phyloP scores from a whole-genome alignment of 305 asterid species.

The Fraxinus ornus region DNA sequence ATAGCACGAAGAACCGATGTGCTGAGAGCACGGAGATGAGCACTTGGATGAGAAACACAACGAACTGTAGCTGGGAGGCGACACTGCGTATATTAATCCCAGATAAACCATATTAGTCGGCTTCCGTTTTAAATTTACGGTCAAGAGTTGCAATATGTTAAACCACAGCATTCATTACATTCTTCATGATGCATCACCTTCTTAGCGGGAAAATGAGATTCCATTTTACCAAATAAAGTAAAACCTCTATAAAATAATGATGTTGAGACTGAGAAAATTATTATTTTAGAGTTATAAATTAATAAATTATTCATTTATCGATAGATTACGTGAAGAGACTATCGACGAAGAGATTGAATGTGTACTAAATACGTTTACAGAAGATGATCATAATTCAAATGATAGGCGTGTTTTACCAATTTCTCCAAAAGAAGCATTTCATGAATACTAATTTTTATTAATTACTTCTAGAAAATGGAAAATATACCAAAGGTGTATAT shows the following conservation, averaged over 20 bases:
- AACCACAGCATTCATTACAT: background rate
- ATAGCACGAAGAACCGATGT: constrained; percentile 90
- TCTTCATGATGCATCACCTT: background rate
- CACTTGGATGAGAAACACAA: constrained; percentile 84
- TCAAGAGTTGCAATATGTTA: background rate
- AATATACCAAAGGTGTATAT: background rate
- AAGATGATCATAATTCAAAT: background rate
- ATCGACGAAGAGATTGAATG: background rate
- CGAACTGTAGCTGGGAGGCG: constrained; percentile 62
- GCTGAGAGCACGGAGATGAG: constrained; percentile 96
- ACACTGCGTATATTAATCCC: constrained; percentile 40
- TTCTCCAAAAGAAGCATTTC: background rate
- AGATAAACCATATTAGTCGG: background rate
- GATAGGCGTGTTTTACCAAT: background rate
- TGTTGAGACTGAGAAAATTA: background rate
- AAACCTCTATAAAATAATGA: background rate
- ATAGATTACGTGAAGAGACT: background rate
- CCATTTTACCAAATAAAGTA: background rate
- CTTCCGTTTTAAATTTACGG: background rate
- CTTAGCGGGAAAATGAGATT: background rate
- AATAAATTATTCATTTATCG: background rate
- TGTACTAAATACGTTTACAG: background rate
- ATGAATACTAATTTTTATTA: background rate
- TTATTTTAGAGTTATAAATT: background rate
- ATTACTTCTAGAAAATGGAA: background rate